Evolutionary conservation across 805 yeast species (phyloP).

Genomic region (Teunomyces panamensis): DNA sequence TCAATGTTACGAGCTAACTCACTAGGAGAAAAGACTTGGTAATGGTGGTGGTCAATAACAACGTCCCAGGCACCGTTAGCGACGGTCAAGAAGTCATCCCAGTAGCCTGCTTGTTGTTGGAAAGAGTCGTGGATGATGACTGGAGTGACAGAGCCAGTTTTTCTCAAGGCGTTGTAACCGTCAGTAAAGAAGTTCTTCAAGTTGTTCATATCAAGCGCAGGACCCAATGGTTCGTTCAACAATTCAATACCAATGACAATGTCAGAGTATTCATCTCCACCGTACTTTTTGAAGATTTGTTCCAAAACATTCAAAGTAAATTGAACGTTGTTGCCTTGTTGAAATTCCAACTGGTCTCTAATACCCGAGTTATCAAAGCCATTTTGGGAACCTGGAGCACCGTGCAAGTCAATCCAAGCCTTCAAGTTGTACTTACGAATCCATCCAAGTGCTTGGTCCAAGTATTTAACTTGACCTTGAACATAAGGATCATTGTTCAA

Average conservation of each 20-base stretch:
- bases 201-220: constrained; percentile 55
- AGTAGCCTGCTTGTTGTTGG: constrained; percentile 50
- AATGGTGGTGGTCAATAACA: constrained; percentile 84
- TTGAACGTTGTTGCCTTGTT: constrained; percentile 48
- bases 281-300: constrained; percentile 61
- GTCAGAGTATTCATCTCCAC: constrained; percentile 56
- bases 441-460: constrained; percentile 81
- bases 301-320: constrained; percentile 56
- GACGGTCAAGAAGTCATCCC: constrained; percentile 54
- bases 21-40: constrained; percentile 72
- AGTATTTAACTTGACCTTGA: constrained; percentile 69
- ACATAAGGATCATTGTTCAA: constrained; percentile 78
- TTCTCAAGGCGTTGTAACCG: constrained; percentile 66
- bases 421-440: constrained; percentile 56
- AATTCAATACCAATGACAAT: constrained; percentile 82
- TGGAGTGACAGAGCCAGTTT: constrained; percentile 43
- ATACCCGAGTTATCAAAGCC: constrained; percentile 94
- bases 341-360: constrained; percentile 63
- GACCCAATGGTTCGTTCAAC: constrained; percentile 86
- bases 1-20: constrained; percentile 60
- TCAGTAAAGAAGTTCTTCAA: constrained; percentile 57
- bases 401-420: constrained; percentile 92
- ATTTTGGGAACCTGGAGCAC: constrained; percentile 96
- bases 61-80: constrained; percentile 51
- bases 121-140: constrained; percentile 84